A percentile compares a stretch with the other conserved stretches of the same genome.
These are phyloP conservation scores for Carallia pectinifolia DNA, from an alignment of 345 rosid species.

Conservation along the genomic window DNA sequence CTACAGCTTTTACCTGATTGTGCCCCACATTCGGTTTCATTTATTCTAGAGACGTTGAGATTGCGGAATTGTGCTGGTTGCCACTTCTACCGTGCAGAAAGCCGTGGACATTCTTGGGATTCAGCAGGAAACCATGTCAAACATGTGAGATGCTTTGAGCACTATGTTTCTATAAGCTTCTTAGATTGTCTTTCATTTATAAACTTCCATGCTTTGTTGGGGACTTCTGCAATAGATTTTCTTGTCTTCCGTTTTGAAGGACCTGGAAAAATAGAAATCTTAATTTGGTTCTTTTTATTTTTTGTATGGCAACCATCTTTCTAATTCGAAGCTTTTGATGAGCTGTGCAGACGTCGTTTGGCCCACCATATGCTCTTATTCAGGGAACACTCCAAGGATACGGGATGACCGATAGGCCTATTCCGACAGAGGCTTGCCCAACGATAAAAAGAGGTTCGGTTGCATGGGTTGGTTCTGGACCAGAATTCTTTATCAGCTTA, in stretches of 20 bases:
- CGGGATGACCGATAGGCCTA: constrained; percentile 48
- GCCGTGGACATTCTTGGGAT: constrained; percentile 76
- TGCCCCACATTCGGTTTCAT: constrained; percentile 78
- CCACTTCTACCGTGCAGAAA: constrained; percentile 86
- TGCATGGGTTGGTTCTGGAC: constrained; percentile 85
- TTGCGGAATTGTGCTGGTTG: constrained; percentile 77
- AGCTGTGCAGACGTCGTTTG: constrained; percentile 59
- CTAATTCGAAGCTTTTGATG: constrained; percentile 8
- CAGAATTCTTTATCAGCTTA: constrained; percentile 87
- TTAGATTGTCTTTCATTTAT: neutral
- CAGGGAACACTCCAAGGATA: constrained; percentile 80
- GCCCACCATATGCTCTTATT: constrained; percentile 84
- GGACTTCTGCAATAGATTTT: neutral
- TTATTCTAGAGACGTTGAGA: constrained; percentile 67
- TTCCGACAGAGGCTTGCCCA: constrained; percentile 66
- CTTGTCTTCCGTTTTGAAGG: neutral
- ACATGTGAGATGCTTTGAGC: constrained; percentile 40
- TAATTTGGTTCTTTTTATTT: neutral
- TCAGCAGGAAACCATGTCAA: constrained; percentile 66
- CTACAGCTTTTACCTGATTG: constrained; percentile 91
- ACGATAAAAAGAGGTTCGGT: constrained; percentile 70
- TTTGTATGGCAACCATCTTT: neutral
- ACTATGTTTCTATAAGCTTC: neutral
- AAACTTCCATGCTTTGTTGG: neutral
- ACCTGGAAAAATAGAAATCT: constrained; percentile 5